Evolutionary conservation across 192 early-diverging fungal species (phyloP), one percentile per base, ranked within the genome.

Genomic region (Physocladia obscura): DNA sequence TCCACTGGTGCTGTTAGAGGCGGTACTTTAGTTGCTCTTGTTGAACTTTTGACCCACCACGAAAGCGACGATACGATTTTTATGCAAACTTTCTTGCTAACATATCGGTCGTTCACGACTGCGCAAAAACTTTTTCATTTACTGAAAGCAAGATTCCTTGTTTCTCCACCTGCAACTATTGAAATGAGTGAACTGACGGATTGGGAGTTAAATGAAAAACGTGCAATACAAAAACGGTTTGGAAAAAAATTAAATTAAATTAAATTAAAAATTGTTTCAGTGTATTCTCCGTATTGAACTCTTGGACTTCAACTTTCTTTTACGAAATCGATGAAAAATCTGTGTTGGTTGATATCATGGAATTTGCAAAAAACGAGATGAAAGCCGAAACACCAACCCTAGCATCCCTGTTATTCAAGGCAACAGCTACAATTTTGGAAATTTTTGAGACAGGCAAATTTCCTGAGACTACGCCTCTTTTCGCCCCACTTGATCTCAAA

Each of bases 281-380:
- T 30, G 94, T 96, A 1, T 92, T 87, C 79, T 95, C 93, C 67
- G 82, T 93, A 32, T 83, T 95, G 62, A 96, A 94, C 76, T 88
- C 81, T 19, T 96, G 94, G 94, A 77, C 95, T 2, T 94, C 95
- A 77, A 85, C 13, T 19, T 63, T 49, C 61, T 63, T 35, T 19
- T 26, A 48, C 27, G 58, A 60, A 60, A 13, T 36, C 21, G 35
- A 38, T 26, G 61, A 54, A 24, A 26, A 63, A 37, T 15, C 40
- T 6, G 61, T 63, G 13, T 26, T 63, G 40, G 38, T 44, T 21
- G 21, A 48, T 8, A 19, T 63, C n/a, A 35, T 26, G 24, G 8
- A 8, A 27, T 63, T 63, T 49, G 61, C 61, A 6, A 31, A 15
- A 5, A 24, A 5, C 8, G 22, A 54, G 6, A 54, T 54, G 51